phyloP scores from a whole-genome alignment of 805 yeast genomes.

The Yarrowia osloensis region DNA sequence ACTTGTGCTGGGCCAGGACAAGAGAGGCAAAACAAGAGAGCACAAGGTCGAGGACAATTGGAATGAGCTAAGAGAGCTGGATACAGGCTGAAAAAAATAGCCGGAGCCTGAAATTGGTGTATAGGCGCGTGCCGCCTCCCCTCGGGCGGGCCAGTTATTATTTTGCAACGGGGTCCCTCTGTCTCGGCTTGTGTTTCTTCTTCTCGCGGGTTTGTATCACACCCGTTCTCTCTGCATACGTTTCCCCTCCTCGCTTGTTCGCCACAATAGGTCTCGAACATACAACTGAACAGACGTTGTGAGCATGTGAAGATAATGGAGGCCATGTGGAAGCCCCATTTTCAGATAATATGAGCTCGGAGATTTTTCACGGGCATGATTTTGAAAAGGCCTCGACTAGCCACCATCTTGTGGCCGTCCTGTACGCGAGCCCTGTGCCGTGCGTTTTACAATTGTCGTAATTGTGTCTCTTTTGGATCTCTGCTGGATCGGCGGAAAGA shows the following conservation, averaged over 20 bases:
- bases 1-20: neutral
- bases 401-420: no score
- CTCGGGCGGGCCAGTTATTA: neutral
- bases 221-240: neutral
- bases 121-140: neutral
- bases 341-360: no score
- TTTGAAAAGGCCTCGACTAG: no score
- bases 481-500: neutral
- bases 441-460: neutral
- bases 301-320: neutral
- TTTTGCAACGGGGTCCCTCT: neutral
- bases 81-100: neutral
- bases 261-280: neutral
- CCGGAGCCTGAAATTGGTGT: neutral
- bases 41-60: neutral
- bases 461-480: neutral
- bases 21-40: neutral
- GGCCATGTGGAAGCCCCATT: no score
- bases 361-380: no score
- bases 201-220: neutral
- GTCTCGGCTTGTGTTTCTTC: neutral
- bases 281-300: neutral
- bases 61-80: slow-evolving; percentile 11
- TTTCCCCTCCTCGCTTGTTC: slow-evolving; percentile 15
- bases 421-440: no score